These are phyloP conservation scores for Pseudisothecium myosuroides DNA, from an alignment of 225 moss, liverwort and hornwort species.

Conservation along the genomic window DNA sequence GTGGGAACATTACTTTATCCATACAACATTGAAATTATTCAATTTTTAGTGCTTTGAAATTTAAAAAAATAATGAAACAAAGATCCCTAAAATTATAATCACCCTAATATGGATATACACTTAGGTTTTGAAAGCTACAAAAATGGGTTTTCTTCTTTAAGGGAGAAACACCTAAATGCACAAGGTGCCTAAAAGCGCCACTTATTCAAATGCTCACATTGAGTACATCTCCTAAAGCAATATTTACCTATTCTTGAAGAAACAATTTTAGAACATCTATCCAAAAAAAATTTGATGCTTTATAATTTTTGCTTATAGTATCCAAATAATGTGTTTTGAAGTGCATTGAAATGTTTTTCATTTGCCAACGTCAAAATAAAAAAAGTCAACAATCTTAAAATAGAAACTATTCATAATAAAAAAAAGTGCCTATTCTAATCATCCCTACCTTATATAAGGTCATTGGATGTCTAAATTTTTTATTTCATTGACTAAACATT, in stretches of 20 bases:
- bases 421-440: rapidly evolving
- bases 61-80: rapidly evolving
- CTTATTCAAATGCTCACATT: not conserved
- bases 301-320: not conserved
- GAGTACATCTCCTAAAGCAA: not conserved
- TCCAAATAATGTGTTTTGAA: not conserved
- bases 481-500: rapidly evolving
- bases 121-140: not conserved
- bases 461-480: not conserved
- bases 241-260: not conserved
- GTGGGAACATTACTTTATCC: rapidly evolving
- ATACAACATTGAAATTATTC: not conserved
- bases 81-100: not conserved
- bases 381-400: not conserved
- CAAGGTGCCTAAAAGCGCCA: not conserved
- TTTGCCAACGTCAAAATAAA: not conserved
- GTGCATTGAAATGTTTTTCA: not conserved
- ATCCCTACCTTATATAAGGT: not conserved
- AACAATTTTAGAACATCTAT: not conserved
- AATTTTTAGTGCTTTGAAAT: not conserved
- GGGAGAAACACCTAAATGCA: rapidly evolving
- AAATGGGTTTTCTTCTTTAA: not conserved
- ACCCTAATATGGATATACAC: too few species aligned
- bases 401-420: not conserved
- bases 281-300: not conserved